Base-by-base conservation (phyloP, 495 filamentous ascomycete genomes). In the Amorphotheca resinae region DNA sequence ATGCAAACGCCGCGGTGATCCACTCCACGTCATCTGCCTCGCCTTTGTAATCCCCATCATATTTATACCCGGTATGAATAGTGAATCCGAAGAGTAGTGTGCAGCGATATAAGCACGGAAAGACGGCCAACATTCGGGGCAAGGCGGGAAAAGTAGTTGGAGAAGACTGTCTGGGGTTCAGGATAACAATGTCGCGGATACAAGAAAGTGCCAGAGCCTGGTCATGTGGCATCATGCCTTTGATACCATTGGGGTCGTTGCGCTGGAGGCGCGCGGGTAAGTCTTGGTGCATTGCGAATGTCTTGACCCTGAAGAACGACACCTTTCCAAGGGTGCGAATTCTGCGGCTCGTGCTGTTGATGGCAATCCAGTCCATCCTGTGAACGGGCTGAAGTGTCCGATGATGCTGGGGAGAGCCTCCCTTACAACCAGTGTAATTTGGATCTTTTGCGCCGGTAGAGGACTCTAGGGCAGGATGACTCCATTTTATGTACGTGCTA, bases 41-140 rank as follows among this genome's bases (percentile, higher is more conserved):
- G n/a, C n/a, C n/a, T n/a, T n/a, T n/a, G n/a, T n/a, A n/a, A n/a
- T n/a, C n/a, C n/a, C n/a, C n/a, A n/a, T n/a, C n/a, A n/a, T n/a
- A n/a, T n/a, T n/a, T n/a, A n/a, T n/a, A n/a, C 22, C 38, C 11
- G 3, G 8, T 22, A 2, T 21, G 3, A 26, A 9, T 21, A 25
- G 15, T 8, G 38, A 40, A 28, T n/a, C 38, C 38, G 15, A 40
- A 40, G 18, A 40, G 38, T 12, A 40, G 38, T n/a, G 38, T 40
- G 16, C 38, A 40, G 22, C 38, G 38, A 23, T 22, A 7, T 22
- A 40, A 26, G 38, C 22, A 7, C 20, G 38, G 38, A 22, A 40
- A 26, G 21, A 15, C 38, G 7, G 22, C 22, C 22, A 40, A 26
- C 28, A 21, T 28, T 23, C 22, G 38, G 22, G 38, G 38, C 6